phyloP scores from a whole-genome alignment of 1,139 yeast species.

The Cylindricascospora bacillispora region DNA sequence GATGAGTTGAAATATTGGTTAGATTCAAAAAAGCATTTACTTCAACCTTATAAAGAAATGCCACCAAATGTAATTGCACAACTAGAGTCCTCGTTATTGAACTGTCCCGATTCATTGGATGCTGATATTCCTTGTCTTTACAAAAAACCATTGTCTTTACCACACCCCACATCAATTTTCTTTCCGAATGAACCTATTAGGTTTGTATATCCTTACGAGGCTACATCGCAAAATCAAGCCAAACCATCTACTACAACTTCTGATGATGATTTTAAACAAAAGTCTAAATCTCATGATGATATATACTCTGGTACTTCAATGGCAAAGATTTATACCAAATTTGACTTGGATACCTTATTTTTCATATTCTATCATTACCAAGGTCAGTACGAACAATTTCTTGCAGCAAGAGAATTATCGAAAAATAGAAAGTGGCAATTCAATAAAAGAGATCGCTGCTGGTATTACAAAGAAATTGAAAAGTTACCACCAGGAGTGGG shows the following conservation, averaged over 20 bases:
- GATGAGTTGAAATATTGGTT: conserved; percentile 23
- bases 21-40: conserved; percentile 18
- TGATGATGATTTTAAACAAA: conserved; percentile 4
- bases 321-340: conserved; percentile 46
- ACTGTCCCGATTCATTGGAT: conserved; percentile 89
- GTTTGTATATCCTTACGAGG: conserved; percentile 23
- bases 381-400: conserved; percentile 57
- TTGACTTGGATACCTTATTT: conserved; percentile 80
- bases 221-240: conserved; percentile 22
- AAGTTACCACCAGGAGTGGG: conserved; percentile 30
- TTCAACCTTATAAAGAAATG: conserved; percentile 24
- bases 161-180: conserved; percentile 82
- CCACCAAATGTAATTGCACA: conserved; percentile 21
- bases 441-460: conserved; percentile 62
- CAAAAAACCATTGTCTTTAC: conserved; percentile 51
- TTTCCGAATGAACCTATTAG: conserved; percentile 78
- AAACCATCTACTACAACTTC: neutral
- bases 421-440: conserved; percentile 74
- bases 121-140: conserved; percentile 79
- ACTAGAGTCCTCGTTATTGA: conserved; percentile 63
- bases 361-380: conserved; percentile 78
- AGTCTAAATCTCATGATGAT: conserved; percentile 12
- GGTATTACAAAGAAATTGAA: conserved; percentile 65
- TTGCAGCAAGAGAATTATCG: conserved; percentile 74
- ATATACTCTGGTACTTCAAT: conserved; percentile 25